A percentile compares a stretch with the other conserved stretches of the same genome.
Conservation (phyloP, 2,329 filamentous ascomycete genomes). For the Alternaria ethzedia region DNA sequence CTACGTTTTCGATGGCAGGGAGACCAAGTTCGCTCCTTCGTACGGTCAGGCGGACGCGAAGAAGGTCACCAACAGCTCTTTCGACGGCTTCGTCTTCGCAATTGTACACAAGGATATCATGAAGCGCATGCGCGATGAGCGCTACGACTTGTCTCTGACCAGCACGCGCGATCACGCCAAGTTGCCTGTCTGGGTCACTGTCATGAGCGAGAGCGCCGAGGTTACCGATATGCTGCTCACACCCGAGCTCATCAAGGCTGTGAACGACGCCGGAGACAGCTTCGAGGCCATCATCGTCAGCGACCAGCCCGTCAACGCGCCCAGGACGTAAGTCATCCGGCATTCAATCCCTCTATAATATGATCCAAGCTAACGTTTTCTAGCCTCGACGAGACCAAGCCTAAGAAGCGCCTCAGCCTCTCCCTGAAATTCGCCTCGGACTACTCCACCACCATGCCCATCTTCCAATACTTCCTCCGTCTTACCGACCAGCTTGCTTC, state of each 20-base stretch:
- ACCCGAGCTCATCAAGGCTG: slow-evolving; percentile 81
- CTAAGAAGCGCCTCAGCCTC: slow-evolving; percentile 86
- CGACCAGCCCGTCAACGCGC: slow-evolving; percentile 88
- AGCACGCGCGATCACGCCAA: slow-evolving; percentile 91
- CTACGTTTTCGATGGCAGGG: slow-evolving; percentile 92
- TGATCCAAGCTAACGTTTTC: too few relatives aligned
- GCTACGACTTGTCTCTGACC: slow-evolving; percentile 93
- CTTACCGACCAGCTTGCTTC: slow-evolving; percentile 82
- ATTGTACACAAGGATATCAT: slow-evolving; percentile 94
- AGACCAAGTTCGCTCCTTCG: slow-evolving; percentile 74
- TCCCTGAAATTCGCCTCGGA: slow-evolving; percentile 70
- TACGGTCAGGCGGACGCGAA: slow-evolving; percentile 68
- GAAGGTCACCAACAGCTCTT: slow-evolving; percentile 68
- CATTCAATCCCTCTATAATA: too few relatives aligned
- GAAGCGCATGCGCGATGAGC: slow-evolving; percentile 86
- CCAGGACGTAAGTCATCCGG: slow-evolving; percentile 70
- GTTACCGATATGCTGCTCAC: slow-evolving; percentile 88
- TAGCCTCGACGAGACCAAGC: slow-evolving; percentile 81
- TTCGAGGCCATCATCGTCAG: slow-evolving; percentile 84
- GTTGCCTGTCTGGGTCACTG: slow-evolving; percentile 85
- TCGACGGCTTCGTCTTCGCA: slow-evolving; percentile 93
- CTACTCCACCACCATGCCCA: slow-evolving; percentile 68
- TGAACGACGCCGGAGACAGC: slow-evolving; percentile 77
- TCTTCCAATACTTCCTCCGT: slow-evolving; percentile 83
- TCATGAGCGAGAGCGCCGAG: slow-evolving; percentile 97